Base-by-base conservation (phyloP, 495 filamentous ascomycete genomes). In the Neurospora tetrasperma region DNA sequence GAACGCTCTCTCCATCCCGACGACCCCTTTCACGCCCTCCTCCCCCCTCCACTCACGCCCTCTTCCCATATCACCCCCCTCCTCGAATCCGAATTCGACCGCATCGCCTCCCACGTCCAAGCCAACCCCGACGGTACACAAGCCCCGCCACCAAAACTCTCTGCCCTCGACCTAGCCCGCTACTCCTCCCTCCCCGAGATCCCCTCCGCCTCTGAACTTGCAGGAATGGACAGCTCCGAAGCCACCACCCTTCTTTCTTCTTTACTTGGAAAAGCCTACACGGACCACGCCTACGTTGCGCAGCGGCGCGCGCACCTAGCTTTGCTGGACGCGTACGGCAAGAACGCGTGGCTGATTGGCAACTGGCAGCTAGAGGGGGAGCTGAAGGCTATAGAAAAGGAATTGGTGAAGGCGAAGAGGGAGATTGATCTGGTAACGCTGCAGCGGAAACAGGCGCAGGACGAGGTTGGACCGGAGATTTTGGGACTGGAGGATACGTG, bases 281-380 rank as follows among this genome's bases (percentile, higher is more conserved):
- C 88, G 0, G 85, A 88, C 8, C 87, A 87, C 69, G 84, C 86
- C 0, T 93, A 97, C 81, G 84, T 97, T 14, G 78, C 85, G 2
- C 82, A 83, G 23, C 90, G 94, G 5, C 85, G 88, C 38, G 83
- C 88, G 39, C 91, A 96, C 78, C 87, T 97, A 27, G 83, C 86
- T 5, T 85, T 96, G 11, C 88, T 98, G 11, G 92, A 94, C 76
- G 85, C 86, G 73, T 89, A 89, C 82, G 94, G 94, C 77, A 93
- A 92, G 84, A 97, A 96, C 82, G 91, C 92, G 14, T 98, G 95
- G 94, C 83, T 98, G 71, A 85, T 97, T 12, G 90, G 89, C 8
- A 98, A 98, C 82, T 86, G 87, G 73, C 88, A 93, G 72, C 75
- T 94, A 38, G 94, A 97, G 80, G 88, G 87, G 54, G 86, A 93